Base-by-base conservation (phyloP, 1,284 basidiomycete genomes). In the Lentinus polychrous region DNA sequence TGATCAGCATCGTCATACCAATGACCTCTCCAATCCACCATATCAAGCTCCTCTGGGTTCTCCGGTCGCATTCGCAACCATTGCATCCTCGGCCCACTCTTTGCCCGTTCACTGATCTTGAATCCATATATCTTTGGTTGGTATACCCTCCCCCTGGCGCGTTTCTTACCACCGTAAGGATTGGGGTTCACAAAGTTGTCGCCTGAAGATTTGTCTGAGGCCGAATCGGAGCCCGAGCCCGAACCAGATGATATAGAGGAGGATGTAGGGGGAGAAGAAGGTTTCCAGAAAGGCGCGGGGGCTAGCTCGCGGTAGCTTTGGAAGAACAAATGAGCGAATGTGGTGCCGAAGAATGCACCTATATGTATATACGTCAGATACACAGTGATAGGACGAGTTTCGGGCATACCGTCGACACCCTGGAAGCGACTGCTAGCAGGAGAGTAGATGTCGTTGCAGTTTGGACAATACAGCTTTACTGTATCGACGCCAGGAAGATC, bases 321-420 rank as follows among this genome's bases (percentile, higher is more conserved):
- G 75, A 98, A 98, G 70, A 99, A 92, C 27, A 99, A 78, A 60
- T 98, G 94, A 0, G 95, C 81, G 66, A 99, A 99, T 7, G 96
- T 98, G 0, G 96, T 98, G 18, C 96, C 96, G 69, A 99, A 99
- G 73, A 97, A 99, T 15, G 96, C 95, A 50, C 94, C 93, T 96
- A 61, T 36, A 49, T 52, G 49, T 48, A 3, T 49, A 51, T 37
- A 23, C 39, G 12, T 41, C 35, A 47, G 40, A 34, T 38, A 20
- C 34, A 46, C 17, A 20, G 15, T 22, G 7, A 15, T 14, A 33
- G 43, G 20, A 32, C 20, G 20, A 15, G 10, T 23, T 11, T 3
- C 6, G 10, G 33, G 52, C 60, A 27, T 62, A 86, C 95, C 96
- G 68, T 99, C 96, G 27, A 99, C 92, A 18, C 91, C 90, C 64